These are phyloP conservation scores for Macrophomina pseudophaseolina DNA, from an alignment of 2,329 filamentous ascomycete species.

Conservation along the genomic window DNA sequence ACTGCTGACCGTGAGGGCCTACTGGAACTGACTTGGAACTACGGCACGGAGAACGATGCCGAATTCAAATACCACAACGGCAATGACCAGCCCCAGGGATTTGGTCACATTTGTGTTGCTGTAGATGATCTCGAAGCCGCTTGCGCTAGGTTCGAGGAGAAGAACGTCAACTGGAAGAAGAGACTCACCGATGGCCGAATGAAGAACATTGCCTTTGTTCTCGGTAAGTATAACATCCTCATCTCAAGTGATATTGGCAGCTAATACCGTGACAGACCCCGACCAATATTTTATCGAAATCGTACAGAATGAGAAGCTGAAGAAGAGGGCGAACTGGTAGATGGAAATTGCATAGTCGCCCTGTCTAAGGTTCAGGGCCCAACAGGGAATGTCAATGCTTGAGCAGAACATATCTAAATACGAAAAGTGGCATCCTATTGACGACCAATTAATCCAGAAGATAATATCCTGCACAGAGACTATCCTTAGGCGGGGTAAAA, in stretches of 20 bases:
- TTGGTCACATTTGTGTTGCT: slow-evolving; percentile 86
- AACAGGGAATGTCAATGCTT: not conserved
- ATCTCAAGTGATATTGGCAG: slow-evolving; percentile 16
- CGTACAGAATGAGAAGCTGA: slow-evolving; percentile 77
- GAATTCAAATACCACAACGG: slow-evolving; percentile 89
- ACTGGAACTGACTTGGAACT: slow-evolving; percentile 87
- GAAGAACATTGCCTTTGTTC: slow-evolving; percentile 91
- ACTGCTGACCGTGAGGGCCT: slow-evolving; percentile 77
- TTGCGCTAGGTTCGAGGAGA: slow-evolving; percentile 81
- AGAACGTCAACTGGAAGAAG: slow-evolving; percentile 92
- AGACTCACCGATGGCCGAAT: slow-evolving; percentile 86
- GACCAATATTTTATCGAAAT: slow-evolving; percentile 83
- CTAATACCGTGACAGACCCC: slow-evolving; percentile 54
- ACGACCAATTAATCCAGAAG: too few species aligned
- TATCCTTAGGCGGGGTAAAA: too few species aligned
- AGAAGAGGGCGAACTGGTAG: slow-evolving; percentile 49
- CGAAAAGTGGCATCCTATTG: too few species aligned
- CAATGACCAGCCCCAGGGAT: slow-evolving; percentile 89
- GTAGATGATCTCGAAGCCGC: slow-evolving; percentile 91
- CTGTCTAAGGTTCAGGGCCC: not conserved
- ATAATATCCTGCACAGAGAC: too few species aligned
- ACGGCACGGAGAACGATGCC: slow-evolving; percentile 82
- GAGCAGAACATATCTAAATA: too few species aligned
- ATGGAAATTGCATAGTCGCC: not conserved
- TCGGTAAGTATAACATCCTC: slow-evolving; percentile 54